phyloP scores from a whole-genome alignment of 2,329 filamentous ascomycete genomes.

The Fusarium burgessii region DNA sequence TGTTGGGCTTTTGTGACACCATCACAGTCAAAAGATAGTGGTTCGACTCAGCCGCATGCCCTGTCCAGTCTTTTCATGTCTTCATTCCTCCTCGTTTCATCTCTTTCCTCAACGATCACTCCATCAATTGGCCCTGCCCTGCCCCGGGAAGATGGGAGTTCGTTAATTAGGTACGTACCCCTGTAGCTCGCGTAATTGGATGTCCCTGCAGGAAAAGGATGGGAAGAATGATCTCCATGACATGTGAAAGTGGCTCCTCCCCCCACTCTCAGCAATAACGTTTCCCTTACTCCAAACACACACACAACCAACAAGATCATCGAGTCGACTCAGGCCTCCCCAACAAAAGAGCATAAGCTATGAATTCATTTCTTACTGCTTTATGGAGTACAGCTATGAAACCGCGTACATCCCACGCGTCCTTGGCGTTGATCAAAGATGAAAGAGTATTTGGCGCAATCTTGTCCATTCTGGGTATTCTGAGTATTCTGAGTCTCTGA shows the following conservation, averaged over 20 bases:
- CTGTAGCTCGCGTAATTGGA: neutral
- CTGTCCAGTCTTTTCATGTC: constrained; percentile 1
- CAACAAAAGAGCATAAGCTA: constrained; percentile 25
- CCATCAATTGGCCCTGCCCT: neutral
- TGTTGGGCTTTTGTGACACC: constrained; percentile 42
- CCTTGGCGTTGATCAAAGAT: constrained; percentile 28
- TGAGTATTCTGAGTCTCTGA: constrained; percentile 4
- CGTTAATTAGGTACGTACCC: constrained; percentile 4
- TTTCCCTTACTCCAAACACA: constrained; percentile 17
- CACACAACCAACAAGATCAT: constrained; percentile 6
- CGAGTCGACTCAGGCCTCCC: constrained; percentile 16
- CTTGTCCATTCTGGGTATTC: constrained; percentile 21
- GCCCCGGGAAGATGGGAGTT: neutral
- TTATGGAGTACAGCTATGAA: constrained; percentile 3
- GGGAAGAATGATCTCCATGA: constrained; percentile 17
- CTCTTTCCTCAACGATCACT: constrained; percentile 1
- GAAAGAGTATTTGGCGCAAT: constrained; percentile 1
- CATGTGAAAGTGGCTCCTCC: constrained; percentile 48
- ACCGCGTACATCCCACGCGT: constrained; percentile 19
- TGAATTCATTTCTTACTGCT: neutral
- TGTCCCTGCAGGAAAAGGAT: constrained; percentile 7
- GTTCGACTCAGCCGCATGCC: constrained; percentile 43
- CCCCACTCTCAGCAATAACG: constrained; percentile 17
- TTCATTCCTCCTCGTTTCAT: constrained; percentile 27
- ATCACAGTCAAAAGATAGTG: constrained; percentile 32